These are phyloP conservation scores for Cruciata laevipes DNA, from an alignment of 257 asterid genomes.

Conservation along the genomic window DNA sequence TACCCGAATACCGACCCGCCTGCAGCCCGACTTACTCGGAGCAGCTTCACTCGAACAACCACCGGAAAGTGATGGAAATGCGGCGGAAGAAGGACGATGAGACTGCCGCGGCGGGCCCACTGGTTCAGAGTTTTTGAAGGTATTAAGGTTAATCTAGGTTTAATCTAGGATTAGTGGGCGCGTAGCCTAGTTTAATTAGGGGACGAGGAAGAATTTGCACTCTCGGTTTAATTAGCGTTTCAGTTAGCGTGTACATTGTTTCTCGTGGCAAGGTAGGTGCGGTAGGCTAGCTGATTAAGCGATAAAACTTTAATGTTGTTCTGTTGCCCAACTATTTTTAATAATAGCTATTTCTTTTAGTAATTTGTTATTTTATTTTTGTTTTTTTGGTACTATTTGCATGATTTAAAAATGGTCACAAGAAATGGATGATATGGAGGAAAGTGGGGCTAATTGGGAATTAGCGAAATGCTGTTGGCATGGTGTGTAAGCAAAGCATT, in stretches of 20 bases:
- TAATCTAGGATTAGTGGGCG: not conserved
- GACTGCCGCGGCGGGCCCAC: slow-evolving; percentile 29
- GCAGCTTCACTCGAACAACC: slow-evolving; percentile 75
- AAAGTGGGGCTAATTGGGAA: not conserved
- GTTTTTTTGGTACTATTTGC: not conserved
- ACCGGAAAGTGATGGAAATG: slow-evolving; percentile 92
- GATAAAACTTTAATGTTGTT: slow-evolving; percentile 33
- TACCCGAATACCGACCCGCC: slow-evolving; percentile 94
- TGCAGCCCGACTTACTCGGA: slow-evolving; percentile 83
- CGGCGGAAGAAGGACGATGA: slow-evolving; percentile 57
- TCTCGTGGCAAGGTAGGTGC: slow-evolving; percentile 46
- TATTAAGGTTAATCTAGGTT: not conserved
- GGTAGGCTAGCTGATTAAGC: slow-evolving; percentile 46
- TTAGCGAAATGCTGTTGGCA: slow-evolving; percentile 29
- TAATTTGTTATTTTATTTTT: not conserved
- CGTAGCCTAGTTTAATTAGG: slow-evolving; percentile 7
- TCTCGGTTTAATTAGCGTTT: slow-evolving; percentile 25
- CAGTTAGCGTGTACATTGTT: slow-evolving; percentile 40
- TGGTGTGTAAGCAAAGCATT: slow-evolving; percentile 30
- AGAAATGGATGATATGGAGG: slow-evolving; percentile 12
- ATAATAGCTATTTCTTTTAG: not conserved
- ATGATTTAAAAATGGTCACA: slow-evolving; percentile 17
- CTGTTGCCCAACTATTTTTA: not conserved
- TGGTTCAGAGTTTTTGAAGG: slow-evolving; percentile 60
- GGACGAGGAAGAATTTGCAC: slow-evolving; percentile 17